Conservation (phyloP, 2,329 filamentous ascomycete genomes). For the Capronia americana region DNA sequence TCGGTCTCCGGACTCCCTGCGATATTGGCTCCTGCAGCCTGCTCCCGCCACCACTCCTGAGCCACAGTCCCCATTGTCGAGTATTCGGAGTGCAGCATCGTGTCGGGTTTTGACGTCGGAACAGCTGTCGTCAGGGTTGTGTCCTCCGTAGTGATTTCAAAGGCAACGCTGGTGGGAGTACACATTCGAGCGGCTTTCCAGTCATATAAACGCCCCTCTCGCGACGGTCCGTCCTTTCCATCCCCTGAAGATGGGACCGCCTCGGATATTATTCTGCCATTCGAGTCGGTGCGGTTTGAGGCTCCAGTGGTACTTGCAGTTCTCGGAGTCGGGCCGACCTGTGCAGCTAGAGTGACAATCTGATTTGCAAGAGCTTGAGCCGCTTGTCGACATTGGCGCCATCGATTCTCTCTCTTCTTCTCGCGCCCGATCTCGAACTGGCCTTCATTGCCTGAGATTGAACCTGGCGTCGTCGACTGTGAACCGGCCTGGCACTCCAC, state of each 20-base stretch:
- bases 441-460: too few relatives aligned
- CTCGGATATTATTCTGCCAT: neutral
- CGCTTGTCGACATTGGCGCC: too few relatives aligned
- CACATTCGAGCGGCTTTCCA: neutral
- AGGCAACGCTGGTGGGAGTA: neutral
- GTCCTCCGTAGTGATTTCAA: neutral
- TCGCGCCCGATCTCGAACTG: too few relatives aligned
- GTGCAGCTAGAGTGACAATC: too few relatives aligned
- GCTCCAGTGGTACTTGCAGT: too few relatives aligned
- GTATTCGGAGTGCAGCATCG: neutral
- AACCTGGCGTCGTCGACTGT: too few relatives aligned
- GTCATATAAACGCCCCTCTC: neutral
- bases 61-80: neutral
- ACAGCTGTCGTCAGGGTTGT: neutral
- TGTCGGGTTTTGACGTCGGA: neutral
- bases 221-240: neutral
- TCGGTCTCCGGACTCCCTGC: neutral
- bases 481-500: too few relatives aligned
- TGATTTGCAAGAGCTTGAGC: too few relatives aligned
- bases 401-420: too few relatives aligned
- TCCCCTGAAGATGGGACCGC: neutral
- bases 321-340: too few relatives aligned
- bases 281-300: too few relatives aligned
- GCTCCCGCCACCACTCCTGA: neutral
- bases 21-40: neutral